Evolutionary conservation across 768 basidiomycete genomes (phyloP).

Genomic region (Lentinula sp.): DNA sequence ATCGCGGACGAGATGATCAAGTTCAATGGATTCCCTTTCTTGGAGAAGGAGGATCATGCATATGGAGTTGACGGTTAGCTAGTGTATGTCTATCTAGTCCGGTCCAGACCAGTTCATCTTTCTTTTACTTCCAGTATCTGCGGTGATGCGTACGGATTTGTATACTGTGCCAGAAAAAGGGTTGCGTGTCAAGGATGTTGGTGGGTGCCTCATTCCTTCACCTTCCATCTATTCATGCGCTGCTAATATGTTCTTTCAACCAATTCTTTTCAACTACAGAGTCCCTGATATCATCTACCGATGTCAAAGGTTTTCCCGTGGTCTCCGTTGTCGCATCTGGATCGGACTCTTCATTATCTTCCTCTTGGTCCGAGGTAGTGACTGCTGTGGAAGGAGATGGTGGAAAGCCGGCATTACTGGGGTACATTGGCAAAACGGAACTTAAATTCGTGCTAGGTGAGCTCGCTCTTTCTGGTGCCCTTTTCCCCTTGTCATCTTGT

Average conservation of each 20-base stretch:
- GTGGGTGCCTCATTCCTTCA: constrained; percentile 36
- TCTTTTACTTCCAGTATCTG: constrained; percentile 52
- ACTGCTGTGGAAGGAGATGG: constrained; percentile 21
- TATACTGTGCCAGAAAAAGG: constrained; percentile 68
- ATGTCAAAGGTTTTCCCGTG: constrained; percentile 90
- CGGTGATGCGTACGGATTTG: constrained; percentile 85
- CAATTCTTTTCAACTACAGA: constrained; percentile 35
- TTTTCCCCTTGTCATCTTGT: background rate
- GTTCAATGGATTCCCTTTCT: constrained; percentile 95
- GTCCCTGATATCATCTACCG: constrained; percentile 58
- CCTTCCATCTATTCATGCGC: constrained; percentile 2
- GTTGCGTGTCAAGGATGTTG: constrained; percentile 71
- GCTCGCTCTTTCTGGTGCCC: background rate
- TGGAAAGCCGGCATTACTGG: constrained; percentile 54
- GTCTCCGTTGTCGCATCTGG: constrained; percentile 34
- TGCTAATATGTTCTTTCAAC: no score
- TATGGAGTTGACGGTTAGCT: constrained; percentile 83
- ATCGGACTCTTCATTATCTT: background rate
- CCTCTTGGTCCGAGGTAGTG: background rate
- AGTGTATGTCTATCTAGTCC: no score
- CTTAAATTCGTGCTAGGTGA: constrained; percentile 81
- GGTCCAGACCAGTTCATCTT: background rate
- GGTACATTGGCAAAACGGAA: constrained; percentile 86
- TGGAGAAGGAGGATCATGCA: constrained; percentile 92
- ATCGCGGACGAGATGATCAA: constrained; percentile 97